Conservation (phyloP, 768 basidiomycete species). For the Lactarius sanguifluus region DNA sequence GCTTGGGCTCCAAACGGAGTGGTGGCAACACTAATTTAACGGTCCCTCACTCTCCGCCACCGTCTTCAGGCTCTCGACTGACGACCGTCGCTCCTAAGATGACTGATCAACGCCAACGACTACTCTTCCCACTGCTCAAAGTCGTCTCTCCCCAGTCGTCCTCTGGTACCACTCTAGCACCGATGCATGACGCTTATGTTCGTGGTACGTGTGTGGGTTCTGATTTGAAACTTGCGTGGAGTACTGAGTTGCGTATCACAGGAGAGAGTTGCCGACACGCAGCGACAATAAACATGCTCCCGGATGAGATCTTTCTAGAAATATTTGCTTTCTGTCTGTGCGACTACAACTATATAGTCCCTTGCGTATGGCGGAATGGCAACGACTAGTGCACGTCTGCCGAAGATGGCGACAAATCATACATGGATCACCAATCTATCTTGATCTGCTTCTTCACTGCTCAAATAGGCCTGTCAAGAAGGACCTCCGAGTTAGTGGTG, state of each 20-base stretch:
- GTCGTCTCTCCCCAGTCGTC: too few relatives aligned
- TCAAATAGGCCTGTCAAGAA: not conserved
- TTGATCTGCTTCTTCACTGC: not conserved
- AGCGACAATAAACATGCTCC: not conserved
- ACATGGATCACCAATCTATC: not conserved
- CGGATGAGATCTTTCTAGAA: not conserved
- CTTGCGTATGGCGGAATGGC: not conserved
- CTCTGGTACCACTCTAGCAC: not conserved
- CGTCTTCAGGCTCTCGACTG: too few relatives aligned
- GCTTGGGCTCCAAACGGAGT: too few relatives aligned
- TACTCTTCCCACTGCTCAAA: not conserved
- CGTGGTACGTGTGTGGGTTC: too few relatives aligned
- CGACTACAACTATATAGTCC: too few relatives aligned
- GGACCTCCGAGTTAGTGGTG: not conserved
- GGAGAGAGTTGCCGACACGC: not conserved
- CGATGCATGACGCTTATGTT: too few relatives aligned
- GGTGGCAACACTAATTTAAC: too few relatives aligned
- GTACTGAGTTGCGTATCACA: not conserved
- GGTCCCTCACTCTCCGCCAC: too few relatives aligned
- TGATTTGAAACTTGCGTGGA: not conserved
- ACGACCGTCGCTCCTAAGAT: too few relatives aligned
- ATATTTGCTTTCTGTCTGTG: too few relatives aligned
- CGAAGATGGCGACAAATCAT: not conserved
- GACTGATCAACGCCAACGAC: not conserved
- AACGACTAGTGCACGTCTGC: not conserved